A percentile compares a stretch with the other conserved stretches of the same genome.
Conservation (phyloP, 768 basidiomycete genomes). For the Suillus occidentalis region DNA sequence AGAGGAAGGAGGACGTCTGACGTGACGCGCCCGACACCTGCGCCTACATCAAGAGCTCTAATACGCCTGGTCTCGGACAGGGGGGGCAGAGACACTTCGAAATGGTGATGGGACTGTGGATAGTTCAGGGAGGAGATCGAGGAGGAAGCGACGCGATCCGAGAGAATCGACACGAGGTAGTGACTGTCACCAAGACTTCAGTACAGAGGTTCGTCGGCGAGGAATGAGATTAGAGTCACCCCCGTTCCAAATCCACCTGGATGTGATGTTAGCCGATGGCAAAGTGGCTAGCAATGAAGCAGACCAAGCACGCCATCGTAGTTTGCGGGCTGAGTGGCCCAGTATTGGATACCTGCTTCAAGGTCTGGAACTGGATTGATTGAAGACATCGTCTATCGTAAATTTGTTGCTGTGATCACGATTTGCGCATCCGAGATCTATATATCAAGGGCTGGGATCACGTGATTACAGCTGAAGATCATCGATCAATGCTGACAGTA, state of each 20-base stretch:
- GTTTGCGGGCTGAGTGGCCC: constrained; percentile 78
- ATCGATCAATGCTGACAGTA: too few species aligned
- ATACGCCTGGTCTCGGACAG: constrained; percentile 39
- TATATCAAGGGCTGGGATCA: not conserved
- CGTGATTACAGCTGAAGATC: not conserved
- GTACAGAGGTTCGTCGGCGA: not conserved
- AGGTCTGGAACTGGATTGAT: constrained; percentile 52
- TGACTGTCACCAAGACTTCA: constrained; percentile 46
- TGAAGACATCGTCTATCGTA: constrained; percentile 10
- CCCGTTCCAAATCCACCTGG: constrained; percentile 58
- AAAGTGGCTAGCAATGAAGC: constrained; percentile 16
- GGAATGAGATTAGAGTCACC: constrained; percentile 31
- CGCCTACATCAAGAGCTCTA: constrained; percentile 89
- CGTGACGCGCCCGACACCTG: constrained; percentile 93
- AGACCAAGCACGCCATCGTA: constrained; percentile 85
- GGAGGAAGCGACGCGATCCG: constrained; percentile 84
- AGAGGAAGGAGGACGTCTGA: constrained; percentile 86
- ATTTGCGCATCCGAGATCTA: not conserved
- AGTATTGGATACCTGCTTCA: constrained; percentile 81
- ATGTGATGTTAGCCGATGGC: constrained; percentile 24
- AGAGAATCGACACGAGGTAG: constrained; percentile 90
- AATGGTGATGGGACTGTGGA: constrained; percentile 75
- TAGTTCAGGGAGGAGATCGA: constrained; percentile 78
- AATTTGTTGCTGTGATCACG: not conserved
- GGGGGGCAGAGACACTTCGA: constrained; percentile 42